A percentile compares a stretch with the other conserved stretches of the same genome.
Evolutionary conservation across 1,284 basidiomycete genomes (phyloP).

Genomic region (Puccinia triticina): DNA sequence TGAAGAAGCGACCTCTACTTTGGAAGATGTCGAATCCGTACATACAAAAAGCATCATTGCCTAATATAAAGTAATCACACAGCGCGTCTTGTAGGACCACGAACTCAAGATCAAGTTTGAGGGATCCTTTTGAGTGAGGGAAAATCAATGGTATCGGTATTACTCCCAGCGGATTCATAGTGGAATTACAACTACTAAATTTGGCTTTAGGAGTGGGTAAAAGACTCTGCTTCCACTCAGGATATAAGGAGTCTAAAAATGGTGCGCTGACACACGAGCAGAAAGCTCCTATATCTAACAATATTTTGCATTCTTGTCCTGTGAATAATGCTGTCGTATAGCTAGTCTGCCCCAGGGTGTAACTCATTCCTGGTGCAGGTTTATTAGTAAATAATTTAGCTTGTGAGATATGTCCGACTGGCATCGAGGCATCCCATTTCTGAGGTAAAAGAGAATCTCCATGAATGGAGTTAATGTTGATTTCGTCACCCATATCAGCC

Average conservation of each 20-base stretch:
- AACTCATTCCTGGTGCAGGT: background rate
- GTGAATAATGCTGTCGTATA: background rate
- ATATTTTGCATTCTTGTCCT: background rate
- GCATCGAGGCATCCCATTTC: too few species aligned
- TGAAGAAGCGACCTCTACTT: slow-evolving; percentile 8
- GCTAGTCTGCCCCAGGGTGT: background rate
- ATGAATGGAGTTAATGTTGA: background rate
- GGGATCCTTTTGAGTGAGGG: slow-evolving; percentile 17
- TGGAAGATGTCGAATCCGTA: slow-evolving; percentile 18
- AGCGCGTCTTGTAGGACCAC: background rate
- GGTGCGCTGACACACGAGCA: background rate
- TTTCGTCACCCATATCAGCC: background rate
- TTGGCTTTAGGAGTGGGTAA: background rate
- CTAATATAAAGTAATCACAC: slow-evolving; percentile 12
- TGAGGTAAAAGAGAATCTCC: background rate
- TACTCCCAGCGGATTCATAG: background rate
- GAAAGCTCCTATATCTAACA: slow-evolving; percentile 3
- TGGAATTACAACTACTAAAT: slow-evolving; percentile 22
- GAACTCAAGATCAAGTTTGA: background rate
- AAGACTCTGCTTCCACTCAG: background rate
- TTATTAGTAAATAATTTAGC: background rate
- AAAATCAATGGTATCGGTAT: background rate
- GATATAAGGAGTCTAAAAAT: background rate
- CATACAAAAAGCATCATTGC: slow-evolving; percentile 11
- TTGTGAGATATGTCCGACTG: background rate